Percentiles rank a stretch among this genome's conserved stretches.
phyloP scores from a whole-genome alignment of 768 basidiomycete genomes.

The Rhodotorula graminis region DNA sequence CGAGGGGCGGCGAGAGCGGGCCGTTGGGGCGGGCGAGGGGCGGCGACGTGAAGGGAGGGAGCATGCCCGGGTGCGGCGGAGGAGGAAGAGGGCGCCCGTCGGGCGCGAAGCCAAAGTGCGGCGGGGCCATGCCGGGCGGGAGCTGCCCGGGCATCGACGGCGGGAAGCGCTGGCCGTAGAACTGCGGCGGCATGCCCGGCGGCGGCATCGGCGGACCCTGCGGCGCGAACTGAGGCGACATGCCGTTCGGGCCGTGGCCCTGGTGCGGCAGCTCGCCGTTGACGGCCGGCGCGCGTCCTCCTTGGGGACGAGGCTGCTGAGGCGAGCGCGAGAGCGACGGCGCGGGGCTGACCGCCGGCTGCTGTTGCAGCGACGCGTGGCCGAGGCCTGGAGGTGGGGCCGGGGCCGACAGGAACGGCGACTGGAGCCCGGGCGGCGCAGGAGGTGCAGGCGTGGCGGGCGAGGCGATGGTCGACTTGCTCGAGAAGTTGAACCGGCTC shows the following conservation, averaged over 20 bases:
- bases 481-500: constrained; percentile 28
- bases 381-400: background rate
- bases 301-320: background rate
- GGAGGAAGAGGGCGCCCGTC: constrained; percentile 10
- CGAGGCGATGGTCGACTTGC: background rate
- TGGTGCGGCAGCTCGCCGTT: background rate
- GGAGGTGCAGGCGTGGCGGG: constrained; percentile 1
- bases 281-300: background rate
- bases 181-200: constrained; percentile 12
- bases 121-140: background rate
- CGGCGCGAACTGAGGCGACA: background rate
- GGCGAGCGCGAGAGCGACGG: background rate
- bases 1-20: background rate
- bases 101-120: constrained; percentile 5
- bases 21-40: background rate
- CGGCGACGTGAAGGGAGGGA: background rate
- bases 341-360: background rate
- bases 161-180: background rate
- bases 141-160: background rate
- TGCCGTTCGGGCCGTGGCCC: background rate
- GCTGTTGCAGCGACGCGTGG: background rate
- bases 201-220: background rate
- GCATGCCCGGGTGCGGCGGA: background rate
- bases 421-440: background rate
- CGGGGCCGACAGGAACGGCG: background rate